Evolutionary conservation across 208 protist species (phyloP), one percentile per base, ranked within the genome.

Genomic region (Endotrypanum monterogeii): DNA sequence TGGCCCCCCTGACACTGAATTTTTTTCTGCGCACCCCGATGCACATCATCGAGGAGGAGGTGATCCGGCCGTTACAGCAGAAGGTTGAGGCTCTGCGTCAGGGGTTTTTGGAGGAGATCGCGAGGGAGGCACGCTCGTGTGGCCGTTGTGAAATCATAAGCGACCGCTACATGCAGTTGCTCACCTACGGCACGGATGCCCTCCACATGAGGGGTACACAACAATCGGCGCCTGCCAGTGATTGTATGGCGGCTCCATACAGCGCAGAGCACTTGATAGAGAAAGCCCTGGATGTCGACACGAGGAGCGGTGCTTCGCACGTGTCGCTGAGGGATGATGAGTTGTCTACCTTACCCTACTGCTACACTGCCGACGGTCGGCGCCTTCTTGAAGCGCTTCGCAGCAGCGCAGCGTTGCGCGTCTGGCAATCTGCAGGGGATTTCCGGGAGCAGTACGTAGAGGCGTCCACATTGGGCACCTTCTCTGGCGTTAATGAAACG

Each of bases 11-110:
- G 16, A 76, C 78, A 23, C 73, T 89, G 1, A 70, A 81, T 56
- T 82, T 83, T 41, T 85, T 87, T 41, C 41, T 89, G 35, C 77
- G 72, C 70, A 86, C 74, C 1, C 76, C 79, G 1, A 11, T 57
- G 14, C 57, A 66, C 20, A 39, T 85, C 25, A 52, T 81, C 35
- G 75, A 89, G 72, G 52, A 14, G 12, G 80, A 84, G 44, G 76
- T 89, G 18, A 57, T 89, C n/a, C 44, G 61, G 51, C 78, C 80
- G 30, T 71, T 89, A 66, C 25, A 25, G 41, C 30, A 63, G 67
- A 57, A 58, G 30, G 65, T 78, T 2, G 37, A 30, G 30, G 51
- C 58, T 6, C 57, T 84, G 74, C 74, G 74, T 3, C 67, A 56
- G 51, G 60, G 35, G 12, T 30, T 84, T 35, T 56, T 79, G 30